Evolutionary conservation across 2,329 filamentous ascomycete genomes (phyloP).

Genomic region (Penicillium sp.): DNA sequence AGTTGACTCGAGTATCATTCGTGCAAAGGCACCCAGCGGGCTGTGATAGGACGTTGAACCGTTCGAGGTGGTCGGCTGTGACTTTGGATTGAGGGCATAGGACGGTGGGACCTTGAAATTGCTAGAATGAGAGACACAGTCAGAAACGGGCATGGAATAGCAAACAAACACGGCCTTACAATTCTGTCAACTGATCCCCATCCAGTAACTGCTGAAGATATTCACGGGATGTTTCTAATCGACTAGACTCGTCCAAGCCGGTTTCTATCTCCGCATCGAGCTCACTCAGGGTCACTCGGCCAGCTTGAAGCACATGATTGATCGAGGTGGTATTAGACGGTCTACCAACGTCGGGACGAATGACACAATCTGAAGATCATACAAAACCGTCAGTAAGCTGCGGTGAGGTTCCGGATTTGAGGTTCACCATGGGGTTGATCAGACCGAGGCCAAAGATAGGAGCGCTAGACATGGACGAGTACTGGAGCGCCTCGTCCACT

Average conservation of each 20-base stretch:
- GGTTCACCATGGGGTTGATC: conserved; percentile 8
- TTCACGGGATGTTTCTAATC: conserved; percentile 64
- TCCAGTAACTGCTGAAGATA: conserved; percentile 70
- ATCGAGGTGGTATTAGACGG: conserved; percentile 37
- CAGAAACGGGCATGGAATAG: conserved; percentile 3
- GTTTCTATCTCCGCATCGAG: conserved; percentile 66
- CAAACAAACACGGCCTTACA: conserved; percentile 26
- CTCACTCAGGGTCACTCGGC: conserved; percentile 53
- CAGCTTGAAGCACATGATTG: conserved; percentile 46
- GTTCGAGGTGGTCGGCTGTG: conserved; percentile 14
- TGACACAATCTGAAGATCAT: conserved; percentile 33
- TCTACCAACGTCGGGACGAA: conserved; percentile 38
- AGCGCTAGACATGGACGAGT: conserved; percentile 46
- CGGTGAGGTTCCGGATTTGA: conserved; percentile 5
- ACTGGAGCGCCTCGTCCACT: conserved; percentile 45
- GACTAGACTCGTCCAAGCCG: conserved; percentile 52
- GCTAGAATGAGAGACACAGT: conserved; percentile 19
- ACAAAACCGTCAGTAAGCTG: conserved; percentile 15
- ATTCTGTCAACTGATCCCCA: conserved; percentile 53
- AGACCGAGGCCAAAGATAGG: conserved; percentile 43
- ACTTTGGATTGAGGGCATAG: conserved; percentile 17
- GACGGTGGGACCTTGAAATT: conserved; percentile 39
- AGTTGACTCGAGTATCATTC: conserved; percentile 47
- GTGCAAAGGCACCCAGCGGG: conserved; percentile 49
- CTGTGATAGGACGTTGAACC: conserved; percentile 20